phyloP scores from a whole-genome alignment of 2,329 filamentous ascomycete genomes.

The Paraconiothyrium brasiliense region DNA sequence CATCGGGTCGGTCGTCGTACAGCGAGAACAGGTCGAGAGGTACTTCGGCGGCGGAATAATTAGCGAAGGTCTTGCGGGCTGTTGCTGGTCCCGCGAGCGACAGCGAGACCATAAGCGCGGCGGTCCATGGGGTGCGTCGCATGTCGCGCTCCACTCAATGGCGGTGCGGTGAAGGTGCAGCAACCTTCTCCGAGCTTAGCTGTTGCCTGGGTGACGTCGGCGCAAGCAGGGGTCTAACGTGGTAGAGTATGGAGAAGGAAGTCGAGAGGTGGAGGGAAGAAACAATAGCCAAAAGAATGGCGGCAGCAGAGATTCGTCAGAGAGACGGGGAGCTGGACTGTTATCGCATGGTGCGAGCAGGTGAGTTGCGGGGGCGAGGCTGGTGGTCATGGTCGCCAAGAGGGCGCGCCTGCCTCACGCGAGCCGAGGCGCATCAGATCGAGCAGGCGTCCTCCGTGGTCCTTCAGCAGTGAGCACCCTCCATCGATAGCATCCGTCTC shows the following conservation, averaged over 20 bases:
- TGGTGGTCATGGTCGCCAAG: conserved; percentile 12
- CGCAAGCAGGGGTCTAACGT: not conserved
- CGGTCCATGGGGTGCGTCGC: conserved; percentile 45
- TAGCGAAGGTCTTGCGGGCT: conserved; percentile 45
- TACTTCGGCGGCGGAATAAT: conserved; percentile 63
- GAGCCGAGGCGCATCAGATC: not conserved
- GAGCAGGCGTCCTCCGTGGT: conserved; percentile 1
- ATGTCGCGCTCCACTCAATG: conserved; percentile 37
- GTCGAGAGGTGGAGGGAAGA: not conserved
- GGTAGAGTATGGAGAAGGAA: not conserved
- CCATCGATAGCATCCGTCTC: not conserved
- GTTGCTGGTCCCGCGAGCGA: conserved; percentile 30
- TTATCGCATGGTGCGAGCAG: conserved; percentile 30
- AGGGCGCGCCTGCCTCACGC: conserved; percentile 1
- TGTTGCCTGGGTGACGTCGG: conserved; percentile 19
- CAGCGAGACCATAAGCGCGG: conserved; percentile 41
- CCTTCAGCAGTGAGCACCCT: not conserved
- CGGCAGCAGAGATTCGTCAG: conserved; percentile 14
- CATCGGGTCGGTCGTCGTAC: conserved; percentile 76
- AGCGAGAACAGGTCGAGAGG: conserved; percentile 67
- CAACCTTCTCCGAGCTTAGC: conserved; percentile 31
- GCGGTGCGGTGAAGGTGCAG: conserved; percentile 25
- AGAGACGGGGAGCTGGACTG: conserved; percentile 29
- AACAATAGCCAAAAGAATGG: not conserved
- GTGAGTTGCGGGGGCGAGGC: conserved; percentile 35